Evolutionary conservation across 2,329 filamentous ascomycete genomes (phyloP).

Genomic region (Talaromyces rugulosus): DNA sequence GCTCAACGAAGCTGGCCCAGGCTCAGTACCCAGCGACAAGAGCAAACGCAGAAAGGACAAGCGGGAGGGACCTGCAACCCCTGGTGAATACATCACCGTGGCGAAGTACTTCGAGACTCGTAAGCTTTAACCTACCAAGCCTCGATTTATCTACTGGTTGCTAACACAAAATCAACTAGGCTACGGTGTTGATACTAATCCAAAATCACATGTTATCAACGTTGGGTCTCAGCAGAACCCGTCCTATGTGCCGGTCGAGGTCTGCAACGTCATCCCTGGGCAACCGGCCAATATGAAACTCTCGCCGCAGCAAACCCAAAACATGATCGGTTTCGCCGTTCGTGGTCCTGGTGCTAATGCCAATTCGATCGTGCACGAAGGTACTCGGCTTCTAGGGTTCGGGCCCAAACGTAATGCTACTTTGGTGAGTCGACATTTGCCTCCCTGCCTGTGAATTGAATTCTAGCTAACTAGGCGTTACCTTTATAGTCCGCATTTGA

Average conservation of each 20-base stretch:
- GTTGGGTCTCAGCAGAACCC: conserved; percentile 55
- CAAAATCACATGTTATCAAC: conserved; percentile 58
- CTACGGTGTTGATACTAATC: conserved; percentile 30
- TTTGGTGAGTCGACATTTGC: conserved; percentile 32
- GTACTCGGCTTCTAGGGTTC: conserved; percentile 52
- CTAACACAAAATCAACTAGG: conserved; percentile 19
- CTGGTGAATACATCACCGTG: conserved; percentile 17
- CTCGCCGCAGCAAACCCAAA: conserved; percentile 52
- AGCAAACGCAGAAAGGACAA: conserved; percentile 23
- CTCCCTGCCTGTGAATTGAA: not conserved
- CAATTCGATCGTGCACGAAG: conserved; percentile 47
- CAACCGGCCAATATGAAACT: conserved; percentile 59
- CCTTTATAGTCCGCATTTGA: conserved; percentile 52
- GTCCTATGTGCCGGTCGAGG: conserved; percentile 60
- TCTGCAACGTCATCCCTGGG: conserved; percentile 57
- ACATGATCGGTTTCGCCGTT: conserved; percentile 69
- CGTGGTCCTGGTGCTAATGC: conserved; percentile 62
- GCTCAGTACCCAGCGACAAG: conserved; percentile 58
- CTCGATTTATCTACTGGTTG: not conserved
- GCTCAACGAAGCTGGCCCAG: conserved; percentile 38
- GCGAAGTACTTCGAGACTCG: conserved; percentile 18
- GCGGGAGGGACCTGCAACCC: not conserved
- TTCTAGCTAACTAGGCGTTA: not conserved
- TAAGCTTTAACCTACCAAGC: conserved; percentile 11
- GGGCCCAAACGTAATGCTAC: conserved; percentile 42